Evolutionary conservation across 1,284 basidiomycete genomes (phyloP).

Genomic region (Ceraceosorus guamensis): DNA sequence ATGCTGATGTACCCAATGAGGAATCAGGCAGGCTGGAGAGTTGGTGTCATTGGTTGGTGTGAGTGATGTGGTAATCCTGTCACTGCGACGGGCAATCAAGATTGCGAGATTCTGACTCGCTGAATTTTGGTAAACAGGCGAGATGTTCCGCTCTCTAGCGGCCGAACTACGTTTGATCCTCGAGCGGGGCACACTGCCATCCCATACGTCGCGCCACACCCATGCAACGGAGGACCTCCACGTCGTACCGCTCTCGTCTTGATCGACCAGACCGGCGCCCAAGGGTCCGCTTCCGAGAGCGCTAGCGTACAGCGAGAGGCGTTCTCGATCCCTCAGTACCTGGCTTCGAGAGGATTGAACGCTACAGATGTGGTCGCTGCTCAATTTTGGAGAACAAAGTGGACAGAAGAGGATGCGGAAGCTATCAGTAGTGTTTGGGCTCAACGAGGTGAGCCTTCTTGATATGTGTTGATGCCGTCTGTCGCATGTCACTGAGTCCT

Average conservation of each 20-base stretch:
- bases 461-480: background rate
- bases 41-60: conserved; percentile 75
- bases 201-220: conserved; percentile 75
- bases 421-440: conserved; percentile 60
- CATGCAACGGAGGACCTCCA: conserved; percentile 72
- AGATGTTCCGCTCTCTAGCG: conserved; percentile 60
- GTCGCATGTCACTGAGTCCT: no score
- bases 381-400: conserved; percentile 76
- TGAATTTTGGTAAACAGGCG: background rate
- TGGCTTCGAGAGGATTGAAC: conserved; percentile 51
- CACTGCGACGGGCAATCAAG: background rate
- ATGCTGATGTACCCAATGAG: conserved; percentile 78
- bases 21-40: conserved; percentile 61
- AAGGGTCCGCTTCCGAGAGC: background rate
- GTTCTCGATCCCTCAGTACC: conserved; percentile 64
- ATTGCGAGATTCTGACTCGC: background rate
- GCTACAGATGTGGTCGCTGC: conserved; percentile 58
- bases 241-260: conserved; percentile 75
- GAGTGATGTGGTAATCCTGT: no score
- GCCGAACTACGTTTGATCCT: conserved; percentile 49
- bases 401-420: conserved; percentile 54
- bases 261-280: conserved; percentile 58
- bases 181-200: conserved; percentile 55
- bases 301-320: conserved; percentile 51
- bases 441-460: background rate